Base-by-base conservation (phyloP, 2,329 filamentous ascomycete genomes). In the Fusarium hostae region DNA sequence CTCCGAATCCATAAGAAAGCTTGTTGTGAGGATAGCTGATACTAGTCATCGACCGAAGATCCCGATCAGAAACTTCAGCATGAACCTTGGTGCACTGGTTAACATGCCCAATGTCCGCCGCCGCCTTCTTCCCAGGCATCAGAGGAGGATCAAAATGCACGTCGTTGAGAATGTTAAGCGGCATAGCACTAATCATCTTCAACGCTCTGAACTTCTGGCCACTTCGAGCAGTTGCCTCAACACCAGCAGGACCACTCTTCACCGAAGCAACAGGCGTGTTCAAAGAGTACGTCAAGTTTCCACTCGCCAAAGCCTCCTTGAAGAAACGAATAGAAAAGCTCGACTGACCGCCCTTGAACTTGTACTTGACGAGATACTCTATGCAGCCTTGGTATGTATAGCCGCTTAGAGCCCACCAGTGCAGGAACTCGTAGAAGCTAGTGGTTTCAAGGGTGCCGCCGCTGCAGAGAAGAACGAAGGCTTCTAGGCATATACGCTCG, bases 51-150 rank as follows among this genome's bases (percentile, higher is more conserved):
- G 83, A 84, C 1, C 83, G 77, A 47, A 86, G 74, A 28, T 84
- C 81, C 2, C 73, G 76, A 55, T 83, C 79, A 0, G 76, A 73
- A 4, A 84, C 75, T 51, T 86, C 84, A 0, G 82, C 83, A 58
- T 86, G 84, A 6, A 86, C 80, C 51, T 86, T 86, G 68, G 81
- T 72, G 22, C 79, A 80, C 41, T 84, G 82, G 59, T 86, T 86
- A 15, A 85, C 80, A 63, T 86, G 84, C 0, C 83, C 84, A 1
- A 75, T 79, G 2, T 73, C 68, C 0, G 80, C 77, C 7, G 84
- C 84, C 2, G 75, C 66, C n/a, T 67, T 72, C 60, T 84, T 84
- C 0, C 78, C 79, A 0, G 68, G n/a, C 1, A 72, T 45, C 3
- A 86, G 59, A 2, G 82, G 79, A 0, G 85, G 84, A 1, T 80